These are phyloP conservation scores for Solanum lycopersicoides DNA, from an alignment of 257 asterid genomes.

Conservation along the genomic window DNA sequence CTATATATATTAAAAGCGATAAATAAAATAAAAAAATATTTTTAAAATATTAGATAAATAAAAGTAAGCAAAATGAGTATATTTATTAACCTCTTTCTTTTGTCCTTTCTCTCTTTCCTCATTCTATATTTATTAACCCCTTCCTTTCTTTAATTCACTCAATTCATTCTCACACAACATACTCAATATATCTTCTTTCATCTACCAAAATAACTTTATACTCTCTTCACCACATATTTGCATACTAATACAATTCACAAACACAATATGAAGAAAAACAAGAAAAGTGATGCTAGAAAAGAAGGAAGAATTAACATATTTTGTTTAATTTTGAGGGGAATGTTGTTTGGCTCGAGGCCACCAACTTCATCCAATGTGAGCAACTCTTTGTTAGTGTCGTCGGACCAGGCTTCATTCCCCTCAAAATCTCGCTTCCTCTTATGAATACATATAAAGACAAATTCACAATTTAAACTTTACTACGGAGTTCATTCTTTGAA, in stretches of 20 bases:
- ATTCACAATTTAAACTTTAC: not conserved
- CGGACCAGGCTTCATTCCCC: conserved; percentile 99
- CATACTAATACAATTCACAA: not conserved
- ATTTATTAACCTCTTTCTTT: conserved; percentile 15
- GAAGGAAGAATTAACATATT: conserved; percentile 22
- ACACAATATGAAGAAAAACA: not conserved
- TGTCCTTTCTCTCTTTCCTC: conserved; percentile 35
- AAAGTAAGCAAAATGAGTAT: not conserved
- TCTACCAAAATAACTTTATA: not conserved
- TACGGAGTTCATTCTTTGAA: too few species aligned
- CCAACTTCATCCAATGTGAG: conserved; percentile 24
- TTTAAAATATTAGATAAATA: not conserved
- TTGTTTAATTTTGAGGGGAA: conserved; percentile 62
- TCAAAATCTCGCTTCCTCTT: conserved; percentile 50
- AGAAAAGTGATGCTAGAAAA: not conserved
- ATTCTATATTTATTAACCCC: conserved; percentile 35
- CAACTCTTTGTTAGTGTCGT: conserved; percentile 19
- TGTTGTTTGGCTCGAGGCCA: conserved; percentile 97
- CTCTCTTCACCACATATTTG: not conserved
- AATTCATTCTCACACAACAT: not conserved
- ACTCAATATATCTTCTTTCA: not conserved
- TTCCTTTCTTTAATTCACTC: conserved; percentile 14
- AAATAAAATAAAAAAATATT: too few species aligned
- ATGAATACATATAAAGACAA: not conserved
- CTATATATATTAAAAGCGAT: too few species aligned